These are phyloP conservation scores for Rachicladosporium sp. DNA, from an alignment of 2,329 filamentous ascomycete species.

Conservation along the genomic window DNA sequence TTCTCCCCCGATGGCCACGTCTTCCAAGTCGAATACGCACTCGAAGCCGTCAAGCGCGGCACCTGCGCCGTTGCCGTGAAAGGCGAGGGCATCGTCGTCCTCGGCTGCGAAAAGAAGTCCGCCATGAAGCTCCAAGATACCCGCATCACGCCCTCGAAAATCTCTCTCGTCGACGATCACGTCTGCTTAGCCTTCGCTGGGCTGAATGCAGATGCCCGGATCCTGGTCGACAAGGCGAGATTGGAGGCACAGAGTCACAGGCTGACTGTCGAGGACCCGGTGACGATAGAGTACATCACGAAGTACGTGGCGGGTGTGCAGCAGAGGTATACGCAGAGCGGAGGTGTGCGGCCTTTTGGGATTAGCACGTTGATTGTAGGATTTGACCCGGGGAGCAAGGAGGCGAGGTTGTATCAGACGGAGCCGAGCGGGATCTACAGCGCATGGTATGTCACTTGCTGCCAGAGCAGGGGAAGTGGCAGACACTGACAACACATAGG, in stretches of 20 bases:
- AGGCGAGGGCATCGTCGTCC: slow-evolving; percentile 82
- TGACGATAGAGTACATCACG: slow-evolving; percentile 97
- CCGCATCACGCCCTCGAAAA: slow-evolving; percentile 96
- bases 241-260: slow-evolving; percentile 96
- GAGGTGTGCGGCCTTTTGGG: slow-evolving; percentile 95
- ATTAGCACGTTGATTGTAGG: slow-evolving; percentile 96
- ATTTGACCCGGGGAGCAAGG: slow-evolving; percentile 88
- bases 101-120: slow-evolving; percentile 96
- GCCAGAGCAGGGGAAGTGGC: too few relatives aligned
- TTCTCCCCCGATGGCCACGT: slow-evolving; percentile 99
- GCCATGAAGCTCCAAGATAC: slow-evolving; percentile 99
- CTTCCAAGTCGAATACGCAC: slow-evolving; percentile 98
- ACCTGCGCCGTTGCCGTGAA: slow-evolving; percentile 98
- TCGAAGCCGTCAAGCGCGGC: slow-evolving; percentile 98
- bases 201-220: slow-evolving; percentile 93
- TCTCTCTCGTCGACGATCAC: slow-evolving; percentile 88
- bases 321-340: slow-evolving; percentile 97
- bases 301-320: slow-evolving; percentile 97
- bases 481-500: slow-evolving; percentile 40
- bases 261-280: slow-evolving; percentile 91
- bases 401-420: slow-evolving; percentile 88
- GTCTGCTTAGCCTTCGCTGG: slow-evolving; percentile 95
- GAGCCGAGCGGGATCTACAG: slow-evolving; percentile 99
- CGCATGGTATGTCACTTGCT: slow-evolving; percentile 56
- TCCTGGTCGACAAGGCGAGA: slow-evolving; percentile 94